phyloP scores from a whole-genome alignment of 192 early-diverging fungal genomes.

The Gryganskiella cystojenkinii region DNA sequence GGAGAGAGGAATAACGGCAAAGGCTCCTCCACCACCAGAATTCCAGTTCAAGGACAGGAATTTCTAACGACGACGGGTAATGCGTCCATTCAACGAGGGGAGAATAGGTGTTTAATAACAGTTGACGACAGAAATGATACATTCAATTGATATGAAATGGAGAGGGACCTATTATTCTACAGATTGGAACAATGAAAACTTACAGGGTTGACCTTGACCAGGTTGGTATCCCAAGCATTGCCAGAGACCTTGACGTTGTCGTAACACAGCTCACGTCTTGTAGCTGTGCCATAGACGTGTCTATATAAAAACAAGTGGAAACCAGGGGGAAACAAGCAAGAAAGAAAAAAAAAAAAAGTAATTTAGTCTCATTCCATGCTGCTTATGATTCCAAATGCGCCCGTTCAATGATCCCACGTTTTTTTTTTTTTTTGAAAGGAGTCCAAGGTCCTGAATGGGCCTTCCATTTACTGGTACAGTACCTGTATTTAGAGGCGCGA shows the following conservation, averaged over 20 bases:
- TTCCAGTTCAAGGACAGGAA: constrained; percentile 87
- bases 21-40: constrained; percentile 91
- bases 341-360: constrained; percentile 4
- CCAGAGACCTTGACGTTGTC: constrained; percentile 93
- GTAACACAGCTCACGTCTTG: constrained; percentile 92
- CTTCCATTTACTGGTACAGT: not conserved
- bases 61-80: constrained; percentile 47
- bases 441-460: not conserved
- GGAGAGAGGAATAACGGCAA: constrained; percentile 89
- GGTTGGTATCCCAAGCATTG: constrained; percentile 98
- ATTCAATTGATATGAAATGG: too few species aligned
- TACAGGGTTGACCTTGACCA: constrained; percentile 94
- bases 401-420: too few species aligned
- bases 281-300: constrained; percentile 92
- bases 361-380: too few species aligned
- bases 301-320: too few species aligned
- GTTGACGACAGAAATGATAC: too few species aligned
- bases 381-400: too few species aligned
- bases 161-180: too few species aligned
- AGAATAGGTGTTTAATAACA: too few species aligned
- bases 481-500: constrained; percentile 84
- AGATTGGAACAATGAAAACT: constrained; percentile 48
- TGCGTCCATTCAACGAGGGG: too few species aligned
- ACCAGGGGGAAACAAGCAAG: too few species aligned
- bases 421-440: not conserved